Evolutionary conservation across 805 yeast species (phyloP), one percentile per base, ranked within the genome.

Genomic region (Saccharomyces paradoxus): DNA sequence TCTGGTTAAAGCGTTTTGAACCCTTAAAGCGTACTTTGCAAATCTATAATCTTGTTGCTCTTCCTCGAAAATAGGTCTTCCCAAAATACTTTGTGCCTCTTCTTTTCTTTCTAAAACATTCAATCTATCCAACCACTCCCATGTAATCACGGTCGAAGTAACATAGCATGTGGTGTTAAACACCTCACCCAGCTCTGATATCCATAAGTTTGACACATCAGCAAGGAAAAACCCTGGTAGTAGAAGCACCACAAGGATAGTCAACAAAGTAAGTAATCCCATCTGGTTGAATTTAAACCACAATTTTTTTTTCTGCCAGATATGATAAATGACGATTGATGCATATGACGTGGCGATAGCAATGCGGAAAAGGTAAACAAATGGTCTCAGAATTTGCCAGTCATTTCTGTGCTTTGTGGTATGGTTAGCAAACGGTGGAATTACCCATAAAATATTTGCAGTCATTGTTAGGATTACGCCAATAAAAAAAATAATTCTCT

Each of bases 71-170:
- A 86, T 80, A 17, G 83, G 82, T 56, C 95, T 73, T 0, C 96
- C 96, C 44, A 89, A 66, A 4, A 87, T 79, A 7, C 92, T 88
- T 56, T 82, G 84, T 47, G 82, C 81, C 61, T 87, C 91, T 53
- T 78, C 77, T 14, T 72, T 72, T 58, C 81, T 79, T 70, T 82
- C 83, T 46, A 84, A 67, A 12, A 78, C 73, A 51, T 79, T 78
- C 53, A 84, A 76, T 58, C 86, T 75, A 63, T 86, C 87, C 57
- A 86, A 78, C 92, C 95, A 89, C 68, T 87, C 95, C 94, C 95
- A 87, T 0, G 87, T 87, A 10, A 85, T 77, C 6, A 86, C 86
- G 30, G 88, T 86, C 37, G 88, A 79, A 22, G 85, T 74, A 8
- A 86, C 80, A 64, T 84, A 85, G n/a, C 85, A 79, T 1, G 87